Base-by-base conservation (phyloP, 108 stramenopile genomes). In the Conticribra guillardii region DNA sequence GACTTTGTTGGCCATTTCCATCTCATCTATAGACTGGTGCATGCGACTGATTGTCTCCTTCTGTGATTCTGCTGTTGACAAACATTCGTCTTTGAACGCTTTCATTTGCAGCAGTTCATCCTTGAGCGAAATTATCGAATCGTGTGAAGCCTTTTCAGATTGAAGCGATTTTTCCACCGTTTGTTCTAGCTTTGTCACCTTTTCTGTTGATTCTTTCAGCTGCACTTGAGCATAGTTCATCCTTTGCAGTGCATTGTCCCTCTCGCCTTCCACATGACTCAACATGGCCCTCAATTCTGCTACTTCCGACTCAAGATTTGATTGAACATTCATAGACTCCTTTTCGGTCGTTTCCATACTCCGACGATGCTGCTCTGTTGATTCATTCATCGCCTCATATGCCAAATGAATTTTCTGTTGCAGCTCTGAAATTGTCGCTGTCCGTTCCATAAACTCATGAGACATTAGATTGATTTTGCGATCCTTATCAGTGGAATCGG, bases 361-460 rank as follows among this genome's bases (percentile, higher is more conserved):
- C 50, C 5, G 19, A 8, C 32, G 48, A 27, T 51, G 33, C 4
- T 23, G 21, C 2, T 53, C 19, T 4, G 50, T 2, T 5, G 51
- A 21, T 5, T 16, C 3, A n/a, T 65, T 15, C 51, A 65, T 52
- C 14, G 51, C 64, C 31, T 65, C 51, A 49, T 62, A 48, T 27
- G 61, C 61, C 21, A 52, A 18, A 21, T 53, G 28, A 21, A 65
- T 31, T 21, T 51, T 34, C 18, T 65, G 31, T 19, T 37, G 29
- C 31, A 51, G 27, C 33, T 53, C 64, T 11, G 37, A 41, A 41
- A 41, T 41, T 9, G 37, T 41, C 11, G 37, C 37, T 11, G 37
- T 9, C 11, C 37, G 37, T 9, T 41, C 37, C 5, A 41, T 41
- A 41, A 41, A 5, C 8, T 41, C 37, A 11, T 9, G 37, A 5